Conservation (phyloP, 768 basidiomycete species). For the Psilocybe cyanescens region DNA sequence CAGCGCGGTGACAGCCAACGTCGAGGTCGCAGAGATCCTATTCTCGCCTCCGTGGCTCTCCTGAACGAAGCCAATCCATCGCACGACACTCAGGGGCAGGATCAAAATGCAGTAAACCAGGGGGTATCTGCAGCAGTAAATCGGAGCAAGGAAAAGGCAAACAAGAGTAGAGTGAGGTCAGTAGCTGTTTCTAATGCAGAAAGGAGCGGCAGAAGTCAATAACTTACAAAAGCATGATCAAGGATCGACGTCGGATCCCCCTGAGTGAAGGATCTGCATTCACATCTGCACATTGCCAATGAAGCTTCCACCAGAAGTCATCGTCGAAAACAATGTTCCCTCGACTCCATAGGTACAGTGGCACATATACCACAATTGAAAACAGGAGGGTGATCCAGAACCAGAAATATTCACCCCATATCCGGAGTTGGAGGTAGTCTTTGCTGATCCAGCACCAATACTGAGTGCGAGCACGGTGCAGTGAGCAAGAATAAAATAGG, state of each 20-base stretch:
- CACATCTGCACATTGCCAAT: constrained; percentile 18
- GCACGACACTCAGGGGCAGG: constrained; percentile 42
- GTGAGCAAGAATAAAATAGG: background rate
- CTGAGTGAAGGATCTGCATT: constrained; percentile 12
- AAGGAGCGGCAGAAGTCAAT: background rate
- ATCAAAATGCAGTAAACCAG: constrained; percentile 38
- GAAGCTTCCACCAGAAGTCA: constrained; percentile 37
- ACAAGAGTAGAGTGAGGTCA: background rate
- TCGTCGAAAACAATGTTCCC: constrained; percentile 36
- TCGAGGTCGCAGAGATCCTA: constrained; percentile 30
- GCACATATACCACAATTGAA: constrained; percentile 36
- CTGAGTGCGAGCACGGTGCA: constrained; percentile 3
- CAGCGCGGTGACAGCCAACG: constrained; percentile 33
- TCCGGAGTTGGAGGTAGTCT: constrained; percentile 30
- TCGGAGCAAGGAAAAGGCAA: background rate
- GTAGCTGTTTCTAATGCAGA: background rate
- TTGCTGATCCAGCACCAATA: constrained; percentile 51
- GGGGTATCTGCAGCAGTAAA: constrained; percentile 34
- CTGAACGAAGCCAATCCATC: constrained; percentile 38
- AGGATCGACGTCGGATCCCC: constrained; percentile 23
- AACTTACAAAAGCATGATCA: constrained; percentile 34
- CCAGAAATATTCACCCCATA: constrained; percentile 49
- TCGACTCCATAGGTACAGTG: constrained; percentile 39
- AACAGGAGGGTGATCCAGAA: constrained; percentile 43
- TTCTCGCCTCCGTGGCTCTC: constrained; percentile 11